phyloP scores from a whole-genome alignment of 2,329 filamentous ascomycete genomes.

The Ophiognomonia clavigignenti-juglandacearum region DNA sequence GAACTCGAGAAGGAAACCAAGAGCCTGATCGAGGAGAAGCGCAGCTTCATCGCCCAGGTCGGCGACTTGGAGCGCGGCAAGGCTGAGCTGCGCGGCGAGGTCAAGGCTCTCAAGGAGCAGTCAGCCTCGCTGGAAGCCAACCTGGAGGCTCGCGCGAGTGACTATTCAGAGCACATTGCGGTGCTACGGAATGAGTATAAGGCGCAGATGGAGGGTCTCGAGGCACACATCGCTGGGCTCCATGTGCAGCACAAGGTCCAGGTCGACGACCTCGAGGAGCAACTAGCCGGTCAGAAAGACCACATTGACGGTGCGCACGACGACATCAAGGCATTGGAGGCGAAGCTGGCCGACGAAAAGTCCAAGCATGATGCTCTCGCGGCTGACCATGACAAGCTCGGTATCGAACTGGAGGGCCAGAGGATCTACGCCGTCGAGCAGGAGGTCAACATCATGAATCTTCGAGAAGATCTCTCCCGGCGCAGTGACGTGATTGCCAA shows the following conservation, averaged over 20 bases:
- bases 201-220: constrained; percentile 8
- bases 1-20: constrained; percentile 18
- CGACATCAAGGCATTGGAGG: background rate
- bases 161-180: constrained; percentile 9
- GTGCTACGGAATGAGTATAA: constrained; percentile 10
- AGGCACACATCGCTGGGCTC: constrained; percentile 3
- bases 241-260: constrained; percentile 2
- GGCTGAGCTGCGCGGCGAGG: constrained; percentile 1
- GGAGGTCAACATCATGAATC: constrained; percentile 10
- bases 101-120: constrained; percentile 9
- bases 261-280: constrained; percentile 10
- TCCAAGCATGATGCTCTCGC: constrained; percentile 5
- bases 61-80: constrained; percentile 16
- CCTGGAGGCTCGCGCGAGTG: constrained; percentile 8
- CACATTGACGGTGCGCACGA: constrained; percentile 12
- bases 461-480: constrained; percentile 8
- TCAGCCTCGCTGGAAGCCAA: constrained; percentile 2
- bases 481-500: constrained; percentile 8
- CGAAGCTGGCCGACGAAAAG: constrained; percentile 1
- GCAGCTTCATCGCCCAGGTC: constrained; percentile 9
- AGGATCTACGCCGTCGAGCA: constrained; percentile 6
- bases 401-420: constrained; percentile 10
- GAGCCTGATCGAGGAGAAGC: constrained; percentile 13
- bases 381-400: constrained; percentile 7
- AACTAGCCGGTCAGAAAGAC: constrained; percentile 10